These are phyloP conservation scores for Microbotryum saponariae DNA, from an alignment of 1,284 basidiomycete genomes.

Conservation along the genomic window DNA sequence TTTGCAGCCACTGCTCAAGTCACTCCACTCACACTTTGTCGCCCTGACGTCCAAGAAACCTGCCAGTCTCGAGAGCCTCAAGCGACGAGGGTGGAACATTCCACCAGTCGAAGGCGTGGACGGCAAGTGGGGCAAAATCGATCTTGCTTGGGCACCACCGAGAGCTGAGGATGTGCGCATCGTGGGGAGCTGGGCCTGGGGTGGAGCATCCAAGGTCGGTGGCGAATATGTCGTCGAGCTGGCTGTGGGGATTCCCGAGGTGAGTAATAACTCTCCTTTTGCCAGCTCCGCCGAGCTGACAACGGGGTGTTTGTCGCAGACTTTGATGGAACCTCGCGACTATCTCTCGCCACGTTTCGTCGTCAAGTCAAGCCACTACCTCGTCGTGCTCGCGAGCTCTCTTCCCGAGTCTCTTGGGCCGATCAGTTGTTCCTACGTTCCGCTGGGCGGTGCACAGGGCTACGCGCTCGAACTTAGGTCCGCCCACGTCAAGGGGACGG, in stretches of 20 bases:
- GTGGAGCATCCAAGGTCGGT: constrained; percentile 48
- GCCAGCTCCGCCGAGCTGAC: not conserved
- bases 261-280: constrained; percentile 43
- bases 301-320: constrained; percentile 41
- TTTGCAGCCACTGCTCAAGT: constrained; percentile 59
- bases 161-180: constrained; percentile 40
- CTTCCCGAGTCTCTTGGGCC: constrained; percentile 41
- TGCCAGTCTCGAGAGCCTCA: constrained; percentile 46
- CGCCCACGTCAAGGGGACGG: constrained; percentile 51
- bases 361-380: constrained; percentile 85
- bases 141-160: constrained; percentile 60
- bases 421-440: constrained; percentile 15
- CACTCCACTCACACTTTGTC: constrained; percentile 50
- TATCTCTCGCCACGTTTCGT: constrained; percentile 84
- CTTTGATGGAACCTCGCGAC: constrained; percentile 88
- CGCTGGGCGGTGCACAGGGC: constrained; percentile 55
- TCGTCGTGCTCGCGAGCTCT: constrained; percentile 67
- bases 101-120: constrained; percentile 55
- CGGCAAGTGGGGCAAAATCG: constrained; percentile 52
- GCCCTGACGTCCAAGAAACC: constrained; percentile 60
- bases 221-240: constrained; percentile 67
- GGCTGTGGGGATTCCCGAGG: constrained; percentile 77
- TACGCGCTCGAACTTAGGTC: constrained; percentile 55
- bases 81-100: constrained; percentile 59
- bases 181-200: constrained; percentile 46